These are phyloP conservation scores for Nicotiana otophora DNA, from an alignment of 257 asterid species.

Conservation along the genomic window DNA sequence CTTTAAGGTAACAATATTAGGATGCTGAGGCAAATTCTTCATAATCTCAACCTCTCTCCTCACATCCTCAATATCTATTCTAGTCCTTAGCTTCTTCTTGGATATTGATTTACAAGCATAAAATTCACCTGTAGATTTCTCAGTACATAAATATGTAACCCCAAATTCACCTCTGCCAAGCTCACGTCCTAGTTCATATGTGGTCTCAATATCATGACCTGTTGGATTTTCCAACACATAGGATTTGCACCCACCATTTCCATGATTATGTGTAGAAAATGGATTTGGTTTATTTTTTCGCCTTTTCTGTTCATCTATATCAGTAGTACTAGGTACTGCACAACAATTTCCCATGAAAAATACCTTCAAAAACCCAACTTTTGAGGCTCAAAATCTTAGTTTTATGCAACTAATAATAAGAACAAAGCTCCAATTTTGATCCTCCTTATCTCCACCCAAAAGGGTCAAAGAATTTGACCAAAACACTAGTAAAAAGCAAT, in stretches of 20 bases:
- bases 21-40: conserved; percentile 56
- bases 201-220: conserved; percentile 31
- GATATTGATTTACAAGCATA: conserved; percentile 63
- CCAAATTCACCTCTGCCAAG: conserved; percentile 66
- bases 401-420: not conserved
- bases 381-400: not conserved
- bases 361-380: not conserved
- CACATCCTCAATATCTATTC: conserved; percentile 61
- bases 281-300: conserved; percentile 25
- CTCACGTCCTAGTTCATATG: conserved; percentile 45
- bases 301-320: conserved; percentile 10
- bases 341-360: conserved; percentile 49
- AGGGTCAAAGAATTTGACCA: not conserved
- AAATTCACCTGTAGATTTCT: conserved; percentile 27
- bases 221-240: conserved; percentile 33
- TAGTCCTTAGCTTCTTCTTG: conserved; percentile 52
- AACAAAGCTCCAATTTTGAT: not conserved
- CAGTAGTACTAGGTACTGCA: conserved; percentile 37
- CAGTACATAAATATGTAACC: conserved; percentile 53
- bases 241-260: conserved; percentile 28
- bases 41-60: conserved; percentile 61
- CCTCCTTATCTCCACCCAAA: not conserved
- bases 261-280: conserved; percentile 17
- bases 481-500: not conserved
- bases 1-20: conserved; percentile 48